A percentile compares a stretch with the other conserved stretches of the same genome.
phyloP scores from a whole-genome alignment of 345 rosid species.

The Euphorbia lathyris region DNA sequence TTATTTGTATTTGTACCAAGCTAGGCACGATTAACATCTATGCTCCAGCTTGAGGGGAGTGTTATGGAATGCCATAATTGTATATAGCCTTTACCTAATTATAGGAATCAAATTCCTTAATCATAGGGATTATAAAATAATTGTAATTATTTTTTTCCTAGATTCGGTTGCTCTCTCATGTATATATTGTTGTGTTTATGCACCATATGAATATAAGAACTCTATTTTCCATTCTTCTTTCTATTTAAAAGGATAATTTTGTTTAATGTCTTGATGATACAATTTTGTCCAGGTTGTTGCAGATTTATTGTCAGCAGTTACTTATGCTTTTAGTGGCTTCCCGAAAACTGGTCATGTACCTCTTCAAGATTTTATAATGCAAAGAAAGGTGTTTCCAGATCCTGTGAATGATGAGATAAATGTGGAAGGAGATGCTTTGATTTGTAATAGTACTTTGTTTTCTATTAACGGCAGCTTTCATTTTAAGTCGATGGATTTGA shows the following conservation, averaged over 20 bases:
- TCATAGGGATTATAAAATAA: no score
- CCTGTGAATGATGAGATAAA: slow-evolving; percentile 29
- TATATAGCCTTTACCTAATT: no score
- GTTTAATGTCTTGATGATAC: slow-evolving; percentile 20
- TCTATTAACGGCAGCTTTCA: slow-evolving; percentile 47
- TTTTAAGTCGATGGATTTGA: slow-evolving; percentile 50
- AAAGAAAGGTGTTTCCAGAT: slow-evolving; percentile 36
- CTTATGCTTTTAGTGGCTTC: slow-evolving; percentile 36
- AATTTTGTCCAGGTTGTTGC: slow-evolving; percentile 51
- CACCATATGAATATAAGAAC: no score
- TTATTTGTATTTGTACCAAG: no score
- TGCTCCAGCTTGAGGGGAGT: no score
- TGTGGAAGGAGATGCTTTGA: slow-evolving; percentile 30
- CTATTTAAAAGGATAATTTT: neutral
- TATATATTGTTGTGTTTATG: no score
- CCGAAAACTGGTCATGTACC: slow-evolving; percentile 31
- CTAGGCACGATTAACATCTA: no score
- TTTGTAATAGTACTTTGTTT: slow-evolving; percentile 30
- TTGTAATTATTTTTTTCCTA: no score
- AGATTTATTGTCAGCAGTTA: slow-evolving; percentile 45
- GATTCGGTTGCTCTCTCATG: no score
- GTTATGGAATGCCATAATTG: no score
- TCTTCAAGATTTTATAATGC: slow-evolving; percentile 39
- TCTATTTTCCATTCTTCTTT: no score
- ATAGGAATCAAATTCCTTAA: no score